Evolutionary conservation across 805 yeast genomes (phyloP), one percentile per base, ranked within the genome.

Genomic region (Scheffersomyces coipomensis): DNA sequence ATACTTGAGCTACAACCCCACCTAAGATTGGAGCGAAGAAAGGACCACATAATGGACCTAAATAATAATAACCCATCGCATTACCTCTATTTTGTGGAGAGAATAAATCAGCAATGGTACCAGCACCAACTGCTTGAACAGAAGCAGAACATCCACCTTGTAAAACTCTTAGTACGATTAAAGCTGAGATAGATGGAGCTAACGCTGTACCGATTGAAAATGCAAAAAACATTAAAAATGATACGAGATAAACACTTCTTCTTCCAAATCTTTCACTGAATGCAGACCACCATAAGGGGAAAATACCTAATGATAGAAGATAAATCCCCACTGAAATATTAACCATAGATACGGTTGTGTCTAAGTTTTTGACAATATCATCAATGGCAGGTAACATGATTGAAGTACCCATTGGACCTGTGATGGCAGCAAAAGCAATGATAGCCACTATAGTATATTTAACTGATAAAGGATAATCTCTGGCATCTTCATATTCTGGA

Each of bases 341-440:
- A 19, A 87, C 88, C 51, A 77, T 69, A 21, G 80, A 64, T 1
- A 73, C 74, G 4, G 77, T 52, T 0, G 95, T 82, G 31, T 81
- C 33, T 13, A 85, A 69, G 15, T 77, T 79, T 1, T 48, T 45
- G 4, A 75, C 73, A 30, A 88, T 73, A 38, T 78, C 75, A 24
- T 76, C 76, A 16, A 86, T 76, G 0, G 93, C 91, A 0, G 96
- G 96, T 35, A 85, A 75, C 52, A 88, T 70, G 36, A 88, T 85
- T 0, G 93, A 83, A 1, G 93, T 83, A 10, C 93, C 95, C 93
- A 88, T 85, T 5, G 96, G 95, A 1, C 95, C 96, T 38, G 85
- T 75, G 55, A 84, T 64, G 1, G 90, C 85, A 5, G 90, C 89
- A 42, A 76, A 63, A 0, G 91, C 90, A 35, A 87, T 78, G 12